Conservation (phyloP, 169 alveolate genomes). For the Babesia ovata region DNA sequence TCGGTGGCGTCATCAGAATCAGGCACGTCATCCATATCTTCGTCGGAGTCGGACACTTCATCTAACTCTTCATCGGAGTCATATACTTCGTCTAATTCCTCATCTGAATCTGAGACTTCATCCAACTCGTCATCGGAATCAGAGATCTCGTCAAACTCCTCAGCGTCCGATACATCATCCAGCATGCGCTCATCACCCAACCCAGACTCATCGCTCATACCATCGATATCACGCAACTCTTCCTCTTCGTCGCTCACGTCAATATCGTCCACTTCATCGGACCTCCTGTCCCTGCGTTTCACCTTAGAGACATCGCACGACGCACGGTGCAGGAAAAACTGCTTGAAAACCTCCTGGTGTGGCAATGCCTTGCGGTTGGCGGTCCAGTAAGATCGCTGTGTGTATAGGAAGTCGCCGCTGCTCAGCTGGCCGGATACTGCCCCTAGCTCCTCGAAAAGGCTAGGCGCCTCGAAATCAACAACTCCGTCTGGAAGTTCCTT, state of each 20-base stretch:
- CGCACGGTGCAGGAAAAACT: slow-evolving; percentile 21
- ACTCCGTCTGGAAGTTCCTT: background rate
- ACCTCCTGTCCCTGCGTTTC: background rate
- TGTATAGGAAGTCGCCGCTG: slow-evolving; percentile 45
- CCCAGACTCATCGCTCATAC: background rate
- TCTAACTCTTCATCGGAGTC: background rate
- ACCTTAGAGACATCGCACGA: background rate
- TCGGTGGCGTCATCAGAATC: background rate
- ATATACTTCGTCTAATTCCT: background rate
- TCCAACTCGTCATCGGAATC: slow-evolving; percentile 10
- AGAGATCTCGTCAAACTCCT: background rate
- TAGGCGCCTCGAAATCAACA: slow-evolving; percentile 18
- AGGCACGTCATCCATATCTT: background rate
- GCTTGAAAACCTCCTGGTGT: slow-evolving; percentile 55
- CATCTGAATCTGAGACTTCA: slow-evolving; percentile 15
- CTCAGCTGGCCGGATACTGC: slow-evolving; percentile 37
- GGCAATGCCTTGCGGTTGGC: slow-evolving; percentile 30
- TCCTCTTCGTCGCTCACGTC: slow-evolving; percentile 14
- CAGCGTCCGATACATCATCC: background rate
- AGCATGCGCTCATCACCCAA: background rate
- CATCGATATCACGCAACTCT: background rate
- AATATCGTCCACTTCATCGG: slow-evolving; percentile 1
- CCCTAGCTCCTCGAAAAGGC: slow-evolving; percentile 49
- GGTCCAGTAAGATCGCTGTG: slow-evolving; percentile 54
- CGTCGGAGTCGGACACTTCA: too few relatives aligned